These are phyloP conservation scores for Baorangia bicolor DNA, from an alignment of 768 basidiomycete genomes.

Conservation along the genomic window DNA sequence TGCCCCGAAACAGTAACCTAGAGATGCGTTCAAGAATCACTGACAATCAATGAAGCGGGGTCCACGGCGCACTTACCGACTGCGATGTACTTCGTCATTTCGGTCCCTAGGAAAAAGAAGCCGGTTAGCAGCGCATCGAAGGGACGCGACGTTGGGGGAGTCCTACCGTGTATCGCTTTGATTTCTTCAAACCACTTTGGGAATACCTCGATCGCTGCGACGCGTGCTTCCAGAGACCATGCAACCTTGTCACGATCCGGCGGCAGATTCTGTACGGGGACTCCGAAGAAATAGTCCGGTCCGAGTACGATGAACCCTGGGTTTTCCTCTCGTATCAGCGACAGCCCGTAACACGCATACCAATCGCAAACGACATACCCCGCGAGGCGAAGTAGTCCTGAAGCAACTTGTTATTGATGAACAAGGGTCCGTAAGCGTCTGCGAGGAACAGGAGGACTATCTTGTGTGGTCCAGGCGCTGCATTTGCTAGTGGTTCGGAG, in stretches of 20 bases:
- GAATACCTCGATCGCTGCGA: conserved; percentile 37
- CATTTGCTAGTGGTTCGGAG: conserved; percentile 41
- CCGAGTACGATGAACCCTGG: conserved; percentile 58
- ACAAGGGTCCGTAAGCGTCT: conserved; percentile 58
- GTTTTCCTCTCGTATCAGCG: background rate
- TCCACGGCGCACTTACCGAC: conserved; percentile 34
- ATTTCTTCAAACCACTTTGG: conserved; percentile 53
- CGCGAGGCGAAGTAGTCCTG: conserved; percentile 61
- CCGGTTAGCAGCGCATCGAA: background rate
- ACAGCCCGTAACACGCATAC: background rate
- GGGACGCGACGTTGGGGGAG: background rate
- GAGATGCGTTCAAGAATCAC: background rate
- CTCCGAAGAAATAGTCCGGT: conserved; percentile 61
- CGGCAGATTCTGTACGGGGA: conserved; percentile 41
- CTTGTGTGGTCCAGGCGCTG: conserved; percentile 23
- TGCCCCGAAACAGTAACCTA: conserved; percentile 60
- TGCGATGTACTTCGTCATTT: conserved; percentile 39
- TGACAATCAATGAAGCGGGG: background rate
- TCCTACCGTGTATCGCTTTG: conserved; percentile 43
- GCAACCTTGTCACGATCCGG: conserved; percentile 33
- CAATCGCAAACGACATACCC: conserved; percentile 35
- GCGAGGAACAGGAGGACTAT: conserved; percentile 55
- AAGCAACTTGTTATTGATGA: conserved; percentile 52
- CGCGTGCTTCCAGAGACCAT: conserved; percentile 42
- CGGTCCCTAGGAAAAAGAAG: conserved; percentile 12